Base-by-base conservation (phyloP, 2,329 filamentous ascomycete species). In the Zymoseptoria ardabiliae region DNA sequence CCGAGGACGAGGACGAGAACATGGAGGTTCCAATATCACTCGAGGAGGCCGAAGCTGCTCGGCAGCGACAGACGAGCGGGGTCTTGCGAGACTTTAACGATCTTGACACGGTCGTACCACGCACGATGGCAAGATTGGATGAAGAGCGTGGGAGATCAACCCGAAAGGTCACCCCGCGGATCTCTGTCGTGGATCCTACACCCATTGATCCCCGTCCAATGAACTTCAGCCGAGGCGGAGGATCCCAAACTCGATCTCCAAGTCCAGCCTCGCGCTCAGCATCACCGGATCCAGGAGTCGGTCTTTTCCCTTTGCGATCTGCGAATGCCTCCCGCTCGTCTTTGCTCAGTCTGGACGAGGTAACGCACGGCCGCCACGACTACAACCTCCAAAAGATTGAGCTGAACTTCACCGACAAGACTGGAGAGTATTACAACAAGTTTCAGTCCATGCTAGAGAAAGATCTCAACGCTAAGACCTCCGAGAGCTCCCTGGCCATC, bases 341-440 rank as follows among this genome's bases (percentile, higher is more conserved):
- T 3, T 56, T 30, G 58, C 62, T 19, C 2, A 77, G 86, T 17
- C 75, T 85, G 8, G 81, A 82, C 17, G 81, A 81, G 51, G 82
- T 82, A 65, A 81, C 79, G 13, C 82, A 83, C 17, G 82, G 82
- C 55, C 83, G 83, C 66, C 80, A 79, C 5, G 60, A 62, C 35
- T 62, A 54, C 51, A 62, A 59, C 21, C 41, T 62, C 13, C 60
- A 62, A 30, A 59, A 62, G 53, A 55, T 62, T 9, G 58, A 62
- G 7, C 60, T 56, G 17, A 84, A 82, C 72, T 87, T 87, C 73
- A 86, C 81, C 4, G 85, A 87, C 68, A 78, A 78, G 55, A 82
- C 77, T 21, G 84, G 82, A 28, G 77, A 83, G 60, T 87, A 83
- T 69, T 84, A 82, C 58, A 74, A 74, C 55, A 76, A 73, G 1